These are phyloP conservation scores for Neurospora sublineolata DNA, from an alignment of 495 filamentous ascomycete genomes.

Conservation along the genomic window DNA sequence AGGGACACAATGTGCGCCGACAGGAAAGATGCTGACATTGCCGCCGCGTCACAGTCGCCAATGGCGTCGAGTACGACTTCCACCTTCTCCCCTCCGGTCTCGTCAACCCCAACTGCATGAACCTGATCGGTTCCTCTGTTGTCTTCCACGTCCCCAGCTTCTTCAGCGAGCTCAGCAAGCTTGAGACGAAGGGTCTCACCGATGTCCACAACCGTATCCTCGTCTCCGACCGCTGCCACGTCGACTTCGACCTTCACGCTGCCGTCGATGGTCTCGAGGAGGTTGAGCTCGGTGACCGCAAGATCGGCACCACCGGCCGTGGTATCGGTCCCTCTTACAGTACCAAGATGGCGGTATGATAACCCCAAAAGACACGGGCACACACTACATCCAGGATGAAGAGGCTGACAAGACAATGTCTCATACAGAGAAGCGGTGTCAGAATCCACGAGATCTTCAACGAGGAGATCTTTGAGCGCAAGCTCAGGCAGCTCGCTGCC, in stretches of 20 bases:
- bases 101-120: slow-evolving; percentile 62
- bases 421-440: slow-evolving; percentile 47
- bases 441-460: slow-evolving; percentile 68
- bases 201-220: slow-evolving; percentile 56
- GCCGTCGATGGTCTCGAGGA: slow-evolving; percentile 77
- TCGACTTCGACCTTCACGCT: slow-evolving; percentile 75
- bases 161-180: slow-evolving; percentile 69
- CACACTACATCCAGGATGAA: too few relatives aligned
- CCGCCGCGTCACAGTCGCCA: slow-evolving; percentile 16
- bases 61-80: slow-evolving; percentile 38
- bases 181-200: slow-evolving; percentile 61
- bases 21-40: not conserved
- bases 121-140: slow-evolving; percentile 76
- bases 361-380: not conserved
- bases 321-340: slow-evolving; percentile 77
- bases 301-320: slow-evolving; percentile 46
- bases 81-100: slow-evolving; percentile 59
- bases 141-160: slow-evolving; percentile 69
- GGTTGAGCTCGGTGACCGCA: slow-evolving; percentile 48
- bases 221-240: slow-evolving; percentile 70
- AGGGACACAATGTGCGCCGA: not conserved
- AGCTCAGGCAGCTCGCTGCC: slow-evolving; percentile 52
- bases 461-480: slow-evolving; percentile 54
- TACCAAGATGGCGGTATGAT: slow-evolving; percentile 53
- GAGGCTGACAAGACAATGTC: not conserved